A percentile compares a stretch with the other conserved stretches of the same genome.
These are phyloP conservation scores for Juncus effusus DNA, from an alignment of 176 grass and related monocot genomes.

Conservation along the genomic window DNA sequence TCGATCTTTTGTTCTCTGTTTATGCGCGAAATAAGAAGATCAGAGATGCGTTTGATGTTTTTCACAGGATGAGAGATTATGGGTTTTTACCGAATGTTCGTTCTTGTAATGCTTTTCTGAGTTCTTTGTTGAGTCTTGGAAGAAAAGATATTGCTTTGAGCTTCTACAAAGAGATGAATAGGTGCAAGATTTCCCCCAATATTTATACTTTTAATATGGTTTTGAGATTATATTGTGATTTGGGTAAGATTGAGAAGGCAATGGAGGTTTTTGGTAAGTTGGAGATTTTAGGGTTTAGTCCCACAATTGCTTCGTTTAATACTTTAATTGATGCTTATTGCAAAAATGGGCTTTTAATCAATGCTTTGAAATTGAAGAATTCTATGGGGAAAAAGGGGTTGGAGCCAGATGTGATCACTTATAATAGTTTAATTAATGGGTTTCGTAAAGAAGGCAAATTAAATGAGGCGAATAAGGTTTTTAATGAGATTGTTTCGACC, in stretches of 20 bases:
- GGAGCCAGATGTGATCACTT: slow-evolving; percentile 40
- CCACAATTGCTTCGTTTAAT: slow-evolving; percentile 56
- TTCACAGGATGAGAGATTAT: slow-evolving; percentile 56
- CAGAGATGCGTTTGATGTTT: slow-evolving; percentile 52
- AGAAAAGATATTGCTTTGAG: slow-evolving; percentile 56
- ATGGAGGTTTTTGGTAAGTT: slow-evolving; percentile 51
- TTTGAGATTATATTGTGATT: slow-evolving; percentile 34
- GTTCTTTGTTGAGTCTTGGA: slow-evolving; percentile 36
- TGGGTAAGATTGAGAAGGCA: slow-evolving; percentile 45
- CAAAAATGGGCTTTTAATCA: slow-evolving; percentile 31
- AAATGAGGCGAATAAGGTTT: slow-evolving; percentile 41
- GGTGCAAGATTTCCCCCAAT: slow-evolving; percentile 57
- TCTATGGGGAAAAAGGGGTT: slow-evolving; percentile 53
- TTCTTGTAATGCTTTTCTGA: slow-evolving; percentile 79
- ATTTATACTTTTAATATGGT: slow-evolving; percentile 82
- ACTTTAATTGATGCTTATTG: slow-evolving; percentile 58
- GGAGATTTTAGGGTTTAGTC: slow-evolving; percentile 41
- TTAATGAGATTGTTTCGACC: slow-evolving; percentile 49
- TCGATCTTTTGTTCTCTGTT: slow-evolving; percentile 57
- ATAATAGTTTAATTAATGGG: slow-evolving; percentile 60
- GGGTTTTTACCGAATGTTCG: slow-evolving; percentile 51
- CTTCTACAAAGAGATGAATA: slow-evolving; percentile 79
- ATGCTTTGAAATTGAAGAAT: slow-evolving; percentile 44
- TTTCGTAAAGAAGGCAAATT: slow-evolving; percentile 64
- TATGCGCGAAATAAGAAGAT: slow-evolving; percentile 61